These are phyloP conservation scores for Coelastrella sp. DNA, from an alignment of 139 green algal species.

Conservation along the genomic window DNA sequence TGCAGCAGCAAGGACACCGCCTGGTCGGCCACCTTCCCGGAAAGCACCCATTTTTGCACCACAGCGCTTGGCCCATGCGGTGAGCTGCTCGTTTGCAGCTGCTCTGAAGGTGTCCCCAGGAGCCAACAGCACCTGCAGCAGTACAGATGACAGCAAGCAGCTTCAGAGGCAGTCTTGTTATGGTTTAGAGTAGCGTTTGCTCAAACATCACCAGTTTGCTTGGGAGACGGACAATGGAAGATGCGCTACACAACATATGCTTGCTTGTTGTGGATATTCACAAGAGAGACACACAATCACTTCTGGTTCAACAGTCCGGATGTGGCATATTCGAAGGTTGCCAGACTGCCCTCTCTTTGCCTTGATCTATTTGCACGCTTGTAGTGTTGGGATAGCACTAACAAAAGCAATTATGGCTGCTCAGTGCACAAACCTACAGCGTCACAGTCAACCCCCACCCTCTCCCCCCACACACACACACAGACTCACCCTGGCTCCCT, in stretches of 20 bases:
- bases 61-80: constrained; percentile 85
- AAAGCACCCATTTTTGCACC: constrained; percentile 73
- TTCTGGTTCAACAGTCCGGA: no score
- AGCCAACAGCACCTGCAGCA: constrained; percentile 84
- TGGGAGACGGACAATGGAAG: no score
- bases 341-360: not conserved
- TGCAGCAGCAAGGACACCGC: constrained; percentile 42
- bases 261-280: no score
- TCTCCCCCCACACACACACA: constrained; percentile 9
- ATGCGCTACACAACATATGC: no score
- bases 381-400: not conserved
- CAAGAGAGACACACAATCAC: no score
- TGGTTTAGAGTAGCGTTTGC: not conserved
- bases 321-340: no score
- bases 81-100: constrained; percentile 95
- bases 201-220: not conserved
- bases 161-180: not conserved
- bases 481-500: constrained; percentile 71
- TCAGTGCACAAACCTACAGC: not conserved
- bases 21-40: constrained; percentile 61
- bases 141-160: not conserved
- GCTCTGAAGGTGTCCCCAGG: constrained; percentile 98
- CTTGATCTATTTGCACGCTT: not conserved
- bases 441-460: not conserved
- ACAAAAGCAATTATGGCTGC: not conserved